Evolutionary conservation across 768 basidiomycete species (phyloP).

Genomic region (Phylloporus sp.): DNA sequence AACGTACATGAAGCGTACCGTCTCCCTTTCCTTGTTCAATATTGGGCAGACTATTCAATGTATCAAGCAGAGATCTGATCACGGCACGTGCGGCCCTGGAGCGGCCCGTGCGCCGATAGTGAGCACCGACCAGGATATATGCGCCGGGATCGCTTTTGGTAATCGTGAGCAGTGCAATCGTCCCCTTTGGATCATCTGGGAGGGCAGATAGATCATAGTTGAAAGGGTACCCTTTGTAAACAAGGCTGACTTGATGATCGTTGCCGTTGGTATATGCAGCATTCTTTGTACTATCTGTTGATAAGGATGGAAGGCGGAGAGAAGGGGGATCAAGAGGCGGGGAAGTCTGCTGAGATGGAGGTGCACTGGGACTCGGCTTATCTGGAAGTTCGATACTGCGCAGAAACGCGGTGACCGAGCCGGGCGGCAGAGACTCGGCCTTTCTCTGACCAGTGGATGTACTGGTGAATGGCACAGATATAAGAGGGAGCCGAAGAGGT

Average conservation of each 20-base stretch:
- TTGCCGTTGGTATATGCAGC: conserved; percentile 1
- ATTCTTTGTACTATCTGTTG: conserved; percentile 4
- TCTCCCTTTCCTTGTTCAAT: conserved; percentile 21
- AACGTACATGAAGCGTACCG: conserved; percentile 21
- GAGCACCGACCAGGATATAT: conserved; percentile 29
- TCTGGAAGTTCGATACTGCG: conserved; percentile 23
- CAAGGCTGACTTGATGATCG: conserved; percentile 21
- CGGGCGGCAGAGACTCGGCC: conserved; percentile 10
- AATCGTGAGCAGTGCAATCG: conserved; percentile 23
- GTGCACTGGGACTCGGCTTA: conserved; percentile 8
- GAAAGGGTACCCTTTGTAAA: conserved; percentile 27
- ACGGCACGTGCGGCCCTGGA: conserved; percentile 28
- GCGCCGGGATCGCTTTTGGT: conserved; percentile 32
- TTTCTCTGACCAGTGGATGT: neutral
- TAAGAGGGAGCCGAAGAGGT: conserved; percentile 14
- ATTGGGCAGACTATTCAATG: conserved; percentile 3
- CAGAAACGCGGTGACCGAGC: conserved; percentile 23
- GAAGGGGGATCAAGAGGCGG: conserved; percentile 6
- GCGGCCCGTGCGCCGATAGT: conserved; percentile 33
- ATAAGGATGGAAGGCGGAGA: conserved; percentile 11
- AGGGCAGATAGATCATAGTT: conserved; percentile 26
- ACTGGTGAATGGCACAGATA: conserved; percentile 3
- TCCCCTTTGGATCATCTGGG: conserved; percentile 28
- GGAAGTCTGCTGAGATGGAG: conserved; percentile 15
- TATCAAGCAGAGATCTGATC: conserved; percentile 24